Evolutionary conservation across 495 filamentous ascomycete genomes (phyloP), one percentile per base, ranked within the genome.

Genomic region (Neurospora tetrasperma): DNA sequence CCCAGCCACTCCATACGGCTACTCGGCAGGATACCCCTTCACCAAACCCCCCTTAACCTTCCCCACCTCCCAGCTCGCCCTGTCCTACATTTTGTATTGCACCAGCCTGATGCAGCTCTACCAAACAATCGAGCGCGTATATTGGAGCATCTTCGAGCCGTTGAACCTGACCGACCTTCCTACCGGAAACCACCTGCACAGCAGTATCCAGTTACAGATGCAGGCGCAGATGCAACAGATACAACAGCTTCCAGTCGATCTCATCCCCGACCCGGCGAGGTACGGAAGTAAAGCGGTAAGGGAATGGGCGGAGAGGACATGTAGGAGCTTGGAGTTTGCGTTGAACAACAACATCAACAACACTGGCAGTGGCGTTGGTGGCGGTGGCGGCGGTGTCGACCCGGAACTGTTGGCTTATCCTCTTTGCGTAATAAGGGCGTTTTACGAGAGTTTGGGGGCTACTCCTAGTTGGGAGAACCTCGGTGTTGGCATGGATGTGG

Each of bases 61-160:
- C 74, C 74, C 16, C 75, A 80, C 71, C 71, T 75, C 16, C 48
- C 79, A 40, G 74, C 82, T 66, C n/a, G 81, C 80, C 1, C 20
- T 83, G 31, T 76, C 78, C 16, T 80, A 83, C 42, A 75, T 83
- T 31, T 80, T 81, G 71, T 84, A 83, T 71, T 85, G 83, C 83
- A 76, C 78, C 4, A 74, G 79, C 0, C 81, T 83, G 42, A 72
- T 84, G 35, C 71, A 79, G 8, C 80, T 86, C 27, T 82, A 82
- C 38, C 83, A 79, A 4, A 80, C 78, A 40, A 74, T 83, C 14
- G 82, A 82, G 73, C 31, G 74, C 5, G 72, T 86, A 7, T 79
- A 84, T 38, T 76, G 78, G 70, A 74, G 73, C 42, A 76, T 83
- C 46, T 79, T 83, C 70, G 77, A 84, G 69, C 77, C 81, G 0